Conservation (phyloP, 2,329 filamentous ascomycete species). For the Trichoderma asperellum region DNA sequence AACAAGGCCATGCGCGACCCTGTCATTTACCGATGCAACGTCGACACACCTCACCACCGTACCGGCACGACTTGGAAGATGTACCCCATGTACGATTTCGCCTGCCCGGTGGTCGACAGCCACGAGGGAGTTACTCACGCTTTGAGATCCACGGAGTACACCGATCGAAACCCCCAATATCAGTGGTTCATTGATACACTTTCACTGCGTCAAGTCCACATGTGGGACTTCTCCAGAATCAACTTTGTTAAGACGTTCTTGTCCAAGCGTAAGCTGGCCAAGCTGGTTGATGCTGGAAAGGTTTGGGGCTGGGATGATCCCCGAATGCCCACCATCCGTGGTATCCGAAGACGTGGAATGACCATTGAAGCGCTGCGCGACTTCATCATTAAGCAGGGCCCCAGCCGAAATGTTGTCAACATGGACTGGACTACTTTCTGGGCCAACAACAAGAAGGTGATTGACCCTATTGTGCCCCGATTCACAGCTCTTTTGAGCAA, state of each 20-base stretch:
- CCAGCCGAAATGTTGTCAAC: slow-evolving; percentile 79
- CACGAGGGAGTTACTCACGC: slow-evolving; percentile 84
- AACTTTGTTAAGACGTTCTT: slow-evolving; percentile 84
- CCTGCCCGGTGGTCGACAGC: slow-evolving; percentile 79
- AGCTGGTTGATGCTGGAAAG: slow-evolving; percentile 74
- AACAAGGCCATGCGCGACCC: slow-evolving; percentile 97
- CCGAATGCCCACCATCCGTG: slow-evolving; percentile 82
- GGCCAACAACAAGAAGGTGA: slow-evolving; percentile 78
- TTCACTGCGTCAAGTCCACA: slow-evolving; percentile 74
- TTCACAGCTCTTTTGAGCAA: slow-evolving; percentile 74
- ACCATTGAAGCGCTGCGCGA: slow-evolving; percentile 78
- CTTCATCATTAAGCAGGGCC: slow-evolving; percentile 84
- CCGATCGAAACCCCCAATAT: slow-evolving; percentile 84
- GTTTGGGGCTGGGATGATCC: slow-evolving; percentile 89
- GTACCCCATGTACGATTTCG: slow-evolving; percentile 87
- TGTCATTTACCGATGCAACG: slow-evolving; percentile 93
- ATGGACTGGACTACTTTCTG: slow-evolving; percentile 82
- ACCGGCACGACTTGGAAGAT: slow-evolving; percentile 82
- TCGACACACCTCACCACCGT: slow-evolving; percentile 69
- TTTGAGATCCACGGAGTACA: slow-evolving; percentile 83
- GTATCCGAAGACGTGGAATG: slow-evolving; percentile 77
- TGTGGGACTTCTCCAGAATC: slow-evolving; percentile 84
- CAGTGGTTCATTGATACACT: slow-evolving; percentile 81
- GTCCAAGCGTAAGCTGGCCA: slow-evolving; percentile 84
- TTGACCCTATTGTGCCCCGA: slow-evolving; percentile 75